Evolutionary conservation across 192 early-diverging fungal species (phyloP), one percentile per base, ranked within the genome.

Genomic region (Backusella luteola): DNA sequence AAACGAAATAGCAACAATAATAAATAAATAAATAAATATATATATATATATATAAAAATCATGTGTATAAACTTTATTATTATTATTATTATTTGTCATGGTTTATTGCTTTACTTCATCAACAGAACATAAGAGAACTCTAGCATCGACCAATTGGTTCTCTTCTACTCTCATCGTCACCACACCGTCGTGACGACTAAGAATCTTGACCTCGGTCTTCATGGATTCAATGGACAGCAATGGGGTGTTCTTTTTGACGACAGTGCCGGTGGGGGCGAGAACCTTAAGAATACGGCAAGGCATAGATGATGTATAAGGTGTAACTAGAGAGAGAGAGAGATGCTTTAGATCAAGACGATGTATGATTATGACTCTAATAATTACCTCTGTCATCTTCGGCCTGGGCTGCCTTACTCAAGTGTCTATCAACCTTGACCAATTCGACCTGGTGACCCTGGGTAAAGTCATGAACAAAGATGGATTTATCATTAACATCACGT

Each of bases 151-250:
- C 79, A 89, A 81, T 59, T 90, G 84, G 5, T 87, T 87, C 68
- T 90, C 89, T 38, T 85, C 82, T 23, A 90, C 89, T 34, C 83
- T 79, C 72, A 90, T 72, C 7, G 71, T 84, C 21, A 90, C 79
- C 3, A 84, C 73, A 38, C 89, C 89, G n/a, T 86, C 89, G 56
- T 88, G 85, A 46, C 85, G 83, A 34, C 84, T 81, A 63, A 85
- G 84, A 21, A 90, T 75, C 69, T 86, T 87, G 21, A 89, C 86
- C 71, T 90, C 89, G 14, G 87, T 90, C 77, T 91, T 91, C 89
- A 91, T 91, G 32, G 87, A 87, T 75, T 91, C 90, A 72, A 91
- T 86, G 6, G 89, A 90, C 73, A 91, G 75, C 38, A 91, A 78
- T 7, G 85, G 78, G 44, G 85, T 84, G 42, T 90, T 88, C 73